A percentile compares a stretch with the other conserved stretches of the same genome.
These are phyloP conservation scores for Termitomyces sp. DNA, from an alignment of 1,284 basidiomycete genomes.

Conservation along the genomic window DNA sequence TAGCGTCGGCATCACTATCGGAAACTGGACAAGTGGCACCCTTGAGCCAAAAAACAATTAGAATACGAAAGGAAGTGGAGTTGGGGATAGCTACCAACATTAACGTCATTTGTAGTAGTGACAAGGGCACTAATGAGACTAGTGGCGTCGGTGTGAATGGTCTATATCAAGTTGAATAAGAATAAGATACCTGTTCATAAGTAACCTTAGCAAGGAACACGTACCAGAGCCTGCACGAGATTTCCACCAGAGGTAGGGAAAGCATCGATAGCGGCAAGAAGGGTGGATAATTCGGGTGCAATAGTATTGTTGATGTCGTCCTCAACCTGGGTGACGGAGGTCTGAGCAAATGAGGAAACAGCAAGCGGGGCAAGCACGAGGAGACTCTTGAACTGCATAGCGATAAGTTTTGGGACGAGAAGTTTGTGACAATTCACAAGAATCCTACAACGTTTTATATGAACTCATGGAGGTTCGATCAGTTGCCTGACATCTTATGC, in stretches of 20 bases:
- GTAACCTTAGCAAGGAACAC: not conserved
- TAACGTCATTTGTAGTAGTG: constrained; percentile 24
- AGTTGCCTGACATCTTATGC: not conserved
- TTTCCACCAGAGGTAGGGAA: constrained; percentile 26
- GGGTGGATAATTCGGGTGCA: constrained; percentile 22
- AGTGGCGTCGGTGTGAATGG: constrained; percentile 26
- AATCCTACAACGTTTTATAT: not conserved
- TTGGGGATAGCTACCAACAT: constrained; percentile 3
- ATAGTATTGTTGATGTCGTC: constrained; percentile 25
- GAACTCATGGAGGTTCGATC: not conserved
- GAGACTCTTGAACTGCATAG: constrained; percentile 19
- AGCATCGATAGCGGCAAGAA: constrained; percentile 25
- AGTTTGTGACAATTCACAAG: not conserved
- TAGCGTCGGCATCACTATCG: constrained; percentile 17
- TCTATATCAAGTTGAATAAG: constrained; percentile 14
- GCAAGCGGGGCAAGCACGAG: constrained; percentile 17
- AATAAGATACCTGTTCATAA: not conserved
- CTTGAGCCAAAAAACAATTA: not conserved
- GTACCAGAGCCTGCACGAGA: constrained; percentile 23
- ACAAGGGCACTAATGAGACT: constrained; percentile 22
- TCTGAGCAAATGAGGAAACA: constrained; percentile 9
- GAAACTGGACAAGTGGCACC: constrained; percentile 9
- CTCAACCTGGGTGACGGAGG: constrained; percentile 23
- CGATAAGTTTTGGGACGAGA: not conserved
- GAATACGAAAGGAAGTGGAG: not conserved